Evolutionary conservation across 306 rosid species (phyloP), one percentile per base, ranked within the genome.

Genomic region (Dicorynia guianensis): DNA sequence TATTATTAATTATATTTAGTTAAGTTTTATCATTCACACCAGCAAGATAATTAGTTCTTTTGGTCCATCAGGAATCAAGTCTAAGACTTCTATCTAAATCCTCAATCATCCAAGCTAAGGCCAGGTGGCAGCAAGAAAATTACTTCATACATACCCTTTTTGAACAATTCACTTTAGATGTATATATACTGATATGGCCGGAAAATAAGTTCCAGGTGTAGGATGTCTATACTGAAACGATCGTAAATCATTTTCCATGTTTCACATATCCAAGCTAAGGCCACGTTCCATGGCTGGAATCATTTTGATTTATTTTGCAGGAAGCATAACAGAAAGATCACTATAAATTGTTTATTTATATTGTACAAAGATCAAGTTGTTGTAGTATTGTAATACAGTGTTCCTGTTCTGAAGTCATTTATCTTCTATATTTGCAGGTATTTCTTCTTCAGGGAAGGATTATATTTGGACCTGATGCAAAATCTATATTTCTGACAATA

Each of bases 391-490:
- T 10, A 14, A 49, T 10, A 18, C 4, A 39, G 14, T 55, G 43
- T 25, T 63, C 43, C 43, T 71, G 43, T 66, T 74, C 64, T 57
- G 17, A 59, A 53, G 35, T 77, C 8, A 47, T 35, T 38, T 5
- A 55, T 52, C 0, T 34, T 46, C 43, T 40, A 43, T 71, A 35
- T 70, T 55, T 79, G 76, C 93, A 95, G 98, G 93, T 89, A 63
- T 95, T 95, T 84, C 82, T 85, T 7, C 90, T 90, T 69, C 86
- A 80, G 84, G 98, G 98, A 66, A 92, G 93, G 81, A 83, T 95
- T 71, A 87, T 95, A 65, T 95, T 95, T 67, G 98, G 98, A 66
- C 98, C 97, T 1, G 97, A 95, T 82, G 93, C 81, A 74, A 87
- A 93, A 81, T 90, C 97, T 6, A 54, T 92, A 83, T 82, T 77